Percentiles rank a stretch among this genome's conserved stretches.
Evolutionary conservation across 352 stramenopile species (phyloP).

Genomic region (Phytophthora vignae): DNA sequence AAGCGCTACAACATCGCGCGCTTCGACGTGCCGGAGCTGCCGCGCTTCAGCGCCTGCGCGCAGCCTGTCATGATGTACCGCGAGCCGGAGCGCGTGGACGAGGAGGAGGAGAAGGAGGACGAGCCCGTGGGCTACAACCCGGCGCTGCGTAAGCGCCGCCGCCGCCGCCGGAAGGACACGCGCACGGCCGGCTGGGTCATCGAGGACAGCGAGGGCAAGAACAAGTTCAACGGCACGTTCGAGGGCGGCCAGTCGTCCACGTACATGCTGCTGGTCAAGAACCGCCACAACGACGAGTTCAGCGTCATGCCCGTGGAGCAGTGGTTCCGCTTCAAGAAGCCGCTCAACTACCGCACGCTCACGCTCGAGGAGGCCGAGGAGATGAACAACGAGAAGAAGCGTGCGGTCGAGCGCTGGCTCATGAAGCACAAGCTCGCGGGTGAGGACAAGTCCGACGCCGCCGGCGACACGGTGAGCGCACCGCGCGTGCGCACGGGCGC

Average conservation of each 20-base stretch:
- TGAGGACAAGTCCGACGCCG: conserved; percentile 68
- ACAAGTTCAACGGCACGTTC: conserved; percentile 85
- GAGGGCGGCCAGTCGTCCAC: conserved; percentile 85
- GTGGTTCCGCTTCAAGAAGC: conserved; percentile 93
- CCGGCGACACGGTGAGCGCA: conserved; percentile 68
- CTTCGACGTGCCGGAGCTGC: conserved; percentile 77
- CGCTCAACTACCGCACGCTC: conserved; percentile 83
- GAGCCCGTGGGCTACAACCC: conserved; percentile 80
- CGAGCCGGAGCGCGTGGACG: conserved; percentile 80
- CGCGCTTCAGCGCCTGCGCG: conserved; percentile 61
- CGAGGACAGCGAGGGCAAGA: conserved; percentile 83
- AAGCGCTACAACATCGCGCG: conserved; percentile 90
- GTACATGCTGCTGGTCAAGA: conserved; percentile 90
- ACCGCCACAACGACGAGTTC: conserved; percentile 90
- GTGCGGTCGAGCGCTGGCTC: conserved; percentile 86
- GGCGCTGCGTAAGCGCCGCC: conserved; percentile 75
- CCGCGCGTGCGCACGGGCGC: conserved; percentile 78
- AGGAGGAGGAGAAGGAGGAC: conserved; percentile 85
- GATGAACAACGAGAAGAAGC: conserved; percentile 92
- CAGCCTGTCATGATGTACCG: conserved; percentile 91
- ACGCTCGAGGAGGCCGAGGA: conserved; percentile 88
- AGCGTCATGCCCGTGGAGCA: conserved; percentile 88
- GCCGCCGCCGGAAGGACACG: conserved; percentile 78
- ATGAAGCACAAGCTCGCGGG: conserved; percentile 90
- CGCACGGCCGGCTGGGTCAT: conserved; percentile 87